Evolutionary conservation across 108 stramenopile genomes (phyloP).

Genomic region (Mayamaea pseudoterrestris): DNA sequence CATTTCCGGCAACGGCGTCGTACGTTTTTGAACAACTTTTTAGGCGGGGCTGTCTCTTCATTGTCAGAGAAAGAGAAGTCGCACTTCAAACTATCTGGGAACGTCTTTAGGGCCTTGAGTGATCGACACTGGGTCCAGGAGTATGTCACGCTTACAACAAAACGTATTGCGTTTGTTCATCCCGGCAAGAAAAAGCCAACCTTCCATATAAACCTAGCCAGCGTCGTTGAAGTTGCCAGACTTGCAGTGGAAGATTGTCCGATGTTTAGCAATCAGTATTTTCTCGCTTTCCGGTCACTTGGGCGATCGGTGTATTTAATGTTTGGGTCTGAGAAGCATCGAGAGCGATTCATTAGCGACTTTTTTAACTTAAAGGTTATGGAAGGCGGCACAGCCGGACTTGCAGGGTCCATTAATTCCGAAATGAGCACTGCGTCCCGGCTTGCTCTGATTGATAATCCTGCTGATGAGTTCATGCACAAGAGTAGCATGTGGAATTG

Average conservation of each 20-base stretch:
- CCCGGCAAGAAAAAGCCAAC: conserved; percentile 24
- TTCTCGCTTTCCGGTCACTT: conserved; percentile 38
- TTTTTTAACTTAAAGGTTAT: too few relatives aligned
- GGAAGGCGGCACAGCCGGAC: too few relatives aligned
- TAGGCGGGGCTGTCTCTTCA: conserved; percentile 1
- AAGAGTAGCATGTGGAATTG: conserved; percentile 51
- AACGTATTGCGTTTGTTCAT: conserved; percentile 30
- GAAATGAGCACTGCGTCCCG: too few relatives aligned
- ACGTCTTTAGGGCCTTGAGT: conserved; percentile 39
- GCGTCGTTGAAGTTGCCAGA: conserved; percentile 15
- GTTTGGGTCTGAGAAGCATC: conserved; percentile 19
- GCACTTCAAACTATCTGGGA: conserved; percentile 5
- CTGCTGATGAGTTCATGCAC: conserved; percentile 39
- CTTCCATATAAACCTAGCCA: conserved; percentile 21
- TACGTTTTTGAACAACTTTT: conserved; percentile 12
- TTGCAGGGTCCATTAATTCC: too few relatives aligned
- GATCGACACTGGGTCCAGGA: conserved; percentile 68
- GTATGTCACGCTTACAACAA: conserved; percentile 16
- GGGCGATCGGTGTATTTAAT: conserved; percentile 44
- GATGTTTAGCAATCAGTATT: conserved; percentile 17
- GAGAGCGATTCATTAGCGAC: conserved; percentile 26
- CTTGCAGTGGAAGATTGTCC: conserved; percentile 15
- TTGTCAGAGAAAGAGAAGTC: not conserved
- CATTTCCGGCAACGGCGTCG: conserved; percentile 3
- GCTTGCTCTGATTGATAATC: too few relatives aligned